Percentiles rank a stretch among this genome's conserved stretches.
phyloP scores from a whole-genome alignment of 345 rosid species.

The Pugionium cornutum region DNA sequence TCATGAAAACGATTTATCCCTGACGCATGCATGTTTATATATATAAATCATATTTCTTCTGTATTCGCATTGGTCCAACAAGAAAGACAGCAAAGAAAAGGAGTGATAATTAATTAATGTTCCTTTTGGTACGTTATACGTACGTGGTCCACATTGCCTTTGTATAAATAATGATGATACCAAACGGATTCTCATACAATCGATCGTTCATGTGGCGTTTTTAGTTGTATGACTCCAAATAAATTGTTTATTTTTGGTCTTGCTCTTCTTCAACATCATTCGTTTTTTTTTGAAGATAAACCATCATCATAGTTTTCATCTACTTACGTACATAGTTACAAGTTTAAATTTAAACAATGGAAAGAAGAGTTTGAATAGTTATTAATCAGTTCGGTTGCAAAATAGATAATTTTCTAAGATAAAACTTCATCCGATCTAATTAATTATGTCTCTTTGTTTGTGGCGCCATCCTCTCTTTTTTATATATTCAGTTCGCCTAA shows the following conservation, averaged over 20 bases:
- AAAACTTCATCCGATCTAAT: no score
- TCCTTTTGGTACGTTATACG: conserved; percentile 35
- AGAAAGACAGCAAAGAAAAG: conserved; percentile 30
- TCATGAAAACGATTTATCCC: conserved; percentile 38
- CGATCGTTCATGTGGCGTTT: conserved; percentile 19
- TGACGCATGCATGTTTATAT: conserved; percentile 37
- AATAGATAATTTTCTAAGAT: no score
- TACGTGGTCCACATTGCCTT: conserved; percentile 41
- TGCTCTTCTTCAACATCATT: conserved; percentile 6
- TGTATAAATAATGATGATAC: conserved; percentile 1
- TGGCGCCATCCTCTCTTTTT: no score
- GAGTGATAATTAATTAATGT: conserved; percentile 19
- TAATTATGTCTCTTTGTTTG: no score
- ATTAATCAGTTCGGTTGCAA: no score
- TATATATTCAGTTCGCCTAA: no score
- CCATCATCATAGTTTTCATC: neutral
- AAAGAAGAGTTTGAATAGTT: no score
- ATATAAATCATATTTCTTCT: conserved; percentile 21
- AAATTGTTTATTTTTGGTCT: neutral
- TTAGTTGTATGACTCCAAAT: conserved; percentile 17
- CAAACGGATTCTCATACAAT: conserved; percentile 28
- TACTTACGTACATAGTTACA: neutral
- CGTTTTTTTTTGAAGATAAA: conserved; percentile 7
- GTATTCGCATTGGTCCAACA: conserved; percentile 37
- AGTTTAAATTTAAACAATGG: neutral